Evolutionary conservation across 768 basidiomycete genomes (phyloP), one percentile per base, ranked within the genome.

Genomic region (Rhodotorula graminis): DNA sequence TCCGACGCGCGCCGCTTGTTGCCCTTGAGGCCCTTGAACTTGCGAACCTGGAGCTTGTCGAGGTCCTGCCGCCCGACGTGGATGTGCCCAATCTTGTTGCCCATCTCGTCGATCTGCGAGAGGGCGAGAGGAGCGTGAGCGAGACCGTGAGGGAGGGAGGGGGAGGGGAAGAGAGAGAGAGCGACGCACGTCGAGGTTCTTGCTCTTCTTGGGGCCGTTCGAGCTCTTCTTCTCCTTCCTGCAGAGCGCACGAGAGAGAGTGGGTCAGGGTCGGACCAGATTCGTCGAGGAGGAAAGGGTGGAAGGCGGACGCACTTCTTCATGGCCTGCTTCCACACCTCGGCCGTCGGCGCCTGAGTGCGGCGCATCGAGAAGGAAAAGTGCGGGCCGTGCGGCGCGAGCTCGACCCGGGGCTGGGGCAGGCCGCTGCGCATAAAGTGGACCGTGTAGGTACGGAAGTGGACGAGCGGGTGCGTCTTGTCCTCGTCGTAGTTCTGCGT

Each of bases 11-110:
- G 82, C 47, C 80, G 79, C 50, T 52, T 55, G 27, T 2, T 14
- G 12, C 53, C n/a, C 53, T 88, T 90, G 73, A 99, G 81, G 18
- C 92, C 95, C 83, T 96, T 98, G 92, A 98, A 95, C 85, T 96
- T 96, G 79, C 93, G 86, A 69, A 88, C 88, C 85, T 96, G 93
- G 82, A 98, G 78, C 83, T 86, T 90, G 75, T 81, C 82, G 77
- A 99, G 80, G 82, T 98, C 92, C 83, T 99, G 70, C 33, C 37
- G 55, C 70, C 83, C 90, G 67, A 98, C 82, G 81, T 98, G 94
- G 42, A 99, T 87, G 70, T 88, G 85, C 57, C 94, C 96, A 78
- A 95, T 86, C 82, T 93, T 81, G 80, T 99, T 92, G 68, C 96
- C 96, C 95, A 98, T 96, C 81, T 91, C 92, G 84, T 99, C 95